Evolutionary conservation across 306 rosid species (phyloP), one percentile per base, ranked within the genome.

Genomic region (Dalbergia oliveri): DNA sequence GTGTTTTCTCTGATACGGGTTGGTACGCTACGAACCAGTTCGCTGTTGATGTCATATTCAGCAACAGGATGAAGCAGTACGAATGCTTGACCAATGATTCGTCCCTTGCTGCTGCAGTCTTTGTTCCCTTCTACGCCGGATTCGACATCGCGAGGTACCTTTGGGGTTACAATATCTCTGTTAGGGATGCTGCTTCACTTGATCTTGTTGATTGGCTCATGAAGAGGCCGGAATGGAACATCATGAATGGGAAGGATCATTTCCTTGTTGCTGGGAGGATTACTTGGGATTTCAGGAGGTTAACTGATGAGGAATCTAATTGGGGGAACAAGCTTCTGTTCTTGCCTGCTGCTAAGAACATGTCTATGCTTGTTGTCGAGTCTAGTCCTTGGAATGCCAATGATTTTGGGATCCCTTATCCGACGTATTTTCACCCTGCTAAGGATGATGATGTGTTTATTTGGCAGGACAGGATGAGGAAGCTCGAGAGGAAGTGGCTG

Each of bases 311-410:
- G 50, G 93, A 96, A 69, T 39, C 76, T 0, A 93, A 96, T 71
- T 96, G 99, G 99, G 99, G 99, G 9, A 96, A 86, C 81, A 93
- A 93, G 88, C 99, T 96, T 79, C 85, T 96, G 84, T 96, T 96
- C 63, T 76, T 96, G 54, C 99, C 97, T 0, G 99, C 98, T 21
- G 99, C 98, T 2, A 91, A 85, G 90, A 93, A 96, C 73, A 96
- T 96, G 99, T 96, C 99, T 12, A 96, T 96, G 99, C 99, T 96
- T 69, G 99, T 96, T 57, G 99, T 96, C 1, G 99, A 96, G 76
- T 96, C 99, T 3, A 96, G 99, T 85, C 99, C 99, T 2, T 96
- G 99, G 99, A 96, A 96, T 82, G 97, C 97, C 15, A 96, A 96
- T 81, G 99, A 96, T 77, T 96, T 91, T 76, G 98, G 92, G 56